These are phyloP conservation scores for Podospora didyma DNA, from an alignment of 495 filamentous ascomycete genomes.

Conservation along the genomic window DNA sequence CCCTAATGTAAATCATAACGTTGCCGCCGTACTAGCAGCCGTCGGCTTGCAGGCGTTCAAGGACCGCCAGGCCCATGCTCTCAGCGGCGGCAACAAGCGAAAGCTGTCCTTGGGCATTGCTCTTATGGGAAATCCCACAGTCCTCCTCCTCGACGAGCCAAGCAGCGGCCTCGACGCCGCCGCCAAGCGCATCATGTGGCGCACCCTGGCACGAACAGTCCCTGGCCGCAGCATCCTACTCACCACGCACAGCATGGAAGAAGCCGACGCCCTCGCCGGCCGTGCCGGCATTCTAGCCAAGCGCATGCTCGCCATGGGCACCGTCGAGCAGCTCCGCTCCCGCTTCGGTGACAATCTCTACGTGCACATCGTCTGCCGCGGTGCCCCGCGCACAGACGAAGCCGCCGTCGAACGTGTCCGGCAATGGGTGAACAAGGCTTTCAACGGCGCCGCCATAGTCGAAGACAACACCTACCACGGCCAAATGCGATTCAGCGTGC, in stretches of 20 bases:
- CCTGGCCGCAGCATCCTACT: constrained; percentile 60
- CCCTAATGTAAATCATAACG: constrained; percentile 57
- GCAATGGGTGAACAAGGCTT: constrained; percentile 53
- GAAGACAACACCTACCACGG: constrained; percentile 78
- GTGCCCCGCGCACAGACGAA: constrained; percentile 63
- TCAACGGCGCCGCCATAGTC: constrained; percentile 58
- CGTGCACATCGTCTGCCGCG: constrained; percentile 68
- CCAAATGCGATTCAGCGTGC: constrained; percentile 74
- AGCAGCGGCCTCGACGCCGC: constrained; percentile 68
- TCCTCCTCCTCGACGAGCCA: constrained; percentile 69
- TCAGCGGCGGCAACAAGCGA: constrained; percentile 71
- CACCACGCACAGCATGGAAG: constrained; percentile 80
- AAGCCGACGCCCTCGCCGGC: constrained; percentile 68
- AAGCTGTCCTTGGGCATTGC: constrained; percentile 71
- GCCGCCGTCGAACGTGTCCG: constrained; percentile 62
- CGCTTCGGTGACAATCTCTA: constrained; percentile 60
- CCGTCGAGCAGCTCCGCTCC: constrained; percentile 53
- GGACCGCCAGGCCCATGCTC: constrained; percentile 57
- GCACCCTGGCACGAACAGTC: constrained; percentile 54
- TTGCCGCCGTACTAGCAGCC: constrained; percentile 53
- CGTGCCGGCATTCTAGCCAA: constrained; percentile 69
- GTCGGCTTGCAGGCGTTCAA: constrained; percentile 58
- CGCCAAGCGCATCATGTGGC: constrained; percentile 74
- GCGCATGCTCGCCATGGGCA: constrained; percentile 67
- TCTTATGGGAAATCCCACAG: constrained; percentile 69